Evolutionary conservation across 805 yeast genomes (phyloP).

Genomic region (Huiozyma sinensis): DNA sequence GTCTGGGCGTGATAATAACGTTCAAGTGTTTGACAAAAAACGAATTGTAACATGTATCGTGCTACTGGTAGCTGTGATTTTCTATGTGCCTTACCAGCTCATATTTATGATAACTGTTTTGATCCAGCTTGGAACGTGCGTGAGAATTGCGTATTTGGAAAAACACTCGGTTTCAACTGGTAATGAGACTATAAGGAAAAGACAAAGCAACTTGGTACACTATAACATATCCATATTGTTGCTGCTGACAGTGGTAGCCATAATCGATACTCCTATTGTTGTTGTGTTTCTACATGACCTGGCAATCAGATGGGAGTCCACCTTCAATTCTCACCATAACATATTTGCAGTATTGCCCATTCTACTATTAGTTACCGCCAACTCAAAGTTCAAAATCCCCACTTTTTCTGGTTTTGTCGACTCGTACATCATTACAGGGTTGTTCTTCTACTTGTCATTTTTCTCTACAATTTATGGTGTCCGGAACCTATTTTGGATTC

Average conservation of each 20-base stretch:
- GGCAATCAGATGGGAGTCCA: constrained; percentile 67
- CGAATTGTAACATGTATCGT: constrained; percentile 28
- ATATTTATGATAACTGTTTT: constrained; percentile 52
- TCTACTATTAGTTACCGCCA: constrained; percentile 44
- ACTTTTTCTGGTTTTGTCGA: constrained; percentile 15
- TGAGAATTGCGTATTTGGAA: constrained; percentile 25
- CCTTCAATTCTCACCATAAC: constrained; percentile 81
- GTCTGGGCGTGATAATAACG: background rate
- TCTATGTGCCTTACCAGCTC: constrained; percentile 73
- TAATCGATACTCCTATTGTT: constrained; percentile 67
- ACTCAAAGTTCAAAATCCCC: constrained; percentile 42
- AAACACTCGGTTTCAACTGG: background rate
- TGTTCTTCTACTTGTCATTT: constrained; percentile 42
- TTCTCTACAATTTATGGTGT: constrained; percentile 67
- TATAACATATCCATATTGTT: constrained; percentile 54
- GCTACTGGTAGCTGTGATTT: constrained; percentile 38
- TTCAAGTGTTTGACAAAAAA: constrained; percentile 13
- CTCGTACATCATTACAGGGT: constrained; percentile 26
- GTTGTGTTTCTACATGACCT: constrained; percentile 76
- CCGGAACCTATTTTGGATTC: constrained; percentile 76
- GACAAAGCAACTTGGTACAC: constrained; percentile 34
- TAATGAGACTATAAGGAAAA: constrained; percentile 1
- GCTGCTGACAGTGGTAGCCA: constrained; percentile 67
- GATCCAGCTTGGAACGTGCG: constrained; percentile 46
- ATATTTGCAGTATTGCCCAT: constrained; percentile 68